These are phyloP conservation scores for Apiotrichum sp. DNA, from an alignment of 1,284 basidiomycete genomes.

Conservation along the genomic window DNA sequence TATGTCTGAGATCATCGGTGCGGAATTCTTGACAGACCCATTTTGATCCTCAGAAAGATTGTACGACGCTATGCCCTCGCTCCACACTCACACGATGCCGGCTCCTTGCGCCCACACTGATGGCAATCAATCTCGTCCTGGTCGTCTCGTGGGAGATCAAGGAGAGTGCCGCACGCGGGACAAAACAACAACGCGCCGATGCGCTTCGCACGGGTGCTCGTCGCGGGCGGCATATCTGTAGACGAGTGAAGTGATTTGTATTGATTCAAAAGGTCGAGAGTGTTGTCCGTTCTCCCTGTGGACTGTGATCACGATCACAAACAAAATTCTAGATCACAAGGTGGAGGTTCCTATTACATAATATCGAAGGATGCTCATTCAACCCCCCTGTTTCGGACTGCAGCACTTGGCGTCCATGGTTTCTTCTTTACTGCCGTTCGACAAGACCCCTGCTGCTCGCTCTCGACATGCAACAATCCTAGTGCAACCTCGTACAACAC, in stretches of 20 bases:
- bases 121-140: conserved; percentile 73
- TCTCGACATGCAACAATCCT: no score
- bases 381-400: no score
- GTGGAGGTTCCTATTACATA: conserved; percentile 2
- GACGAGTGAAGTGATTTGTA: not conserved
- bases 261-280: no score
- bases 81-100: conserved; percentile 66
- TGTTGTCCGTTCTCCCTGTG: no score
- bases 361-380: not conserved
- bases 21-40: no score
- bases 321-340: conserved; percentile 7
- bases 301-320: not conserved
- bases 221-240: conserved; percentile 4
- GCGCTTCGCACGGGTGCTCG: conserved; percentile 22
- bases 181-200: conserved; percentile 87
- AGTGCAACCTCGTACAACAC: no score
- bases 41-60: no score
- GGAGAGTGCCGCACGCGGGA: conserved; percentile 80
- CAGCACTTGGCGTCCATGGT: no score
- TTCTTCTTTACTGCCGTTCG: no score
- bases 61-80: no score
- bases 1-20: no score
- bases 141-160: conserved; percentile 74
- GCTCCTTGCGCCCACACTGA: conserved; percentile 80
- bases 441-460: no score